Conservation (phyloP, 306 rosid genomes). For the Corylus heterophylla region DNA sequence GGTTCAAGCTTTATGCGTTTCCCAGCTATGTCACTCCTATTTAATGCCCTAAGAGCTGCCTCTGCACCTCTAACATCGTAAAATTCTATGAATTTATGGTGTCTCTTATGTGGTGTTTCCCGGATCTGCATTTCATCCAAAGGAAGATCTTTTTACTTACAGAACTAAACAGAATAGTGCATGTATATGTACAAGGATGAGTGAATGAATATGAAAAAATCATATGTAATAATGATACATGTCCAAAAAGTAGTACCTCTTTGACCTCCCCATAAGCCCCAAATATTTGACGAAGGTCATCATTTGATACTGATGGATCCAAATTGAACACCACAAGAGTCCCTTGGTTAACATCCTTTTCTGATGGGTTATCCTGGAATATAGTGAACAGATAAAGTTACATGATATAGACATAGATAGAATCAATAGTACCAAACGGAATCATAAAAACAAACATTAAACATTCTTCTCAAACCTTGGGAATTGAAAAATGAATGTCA, state of each 20-base stretch:
- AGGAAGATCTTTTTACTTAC: conserved; percentile 15
- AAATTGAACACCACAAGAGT: conserved; percentile 95
- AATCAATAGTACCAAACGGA: conserved; percentile 5
- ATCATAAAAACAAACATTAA: conserved; percentile 12
- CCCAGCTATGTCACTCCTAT: conserved; percentile 94
- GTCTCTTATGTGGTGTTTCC: conserved; percentile 96
- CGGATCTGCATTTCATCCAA: conserved; percentile 64
- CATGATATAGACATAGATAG: conserved; percentile 18
- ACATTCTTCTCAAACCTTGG: conserved; percentile 61
- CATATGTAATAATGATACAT: conserved; percentile 6
- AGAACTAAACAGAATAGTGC: conserved; percentile 7
- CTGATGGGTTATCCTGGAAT: conserved; percentile 90
- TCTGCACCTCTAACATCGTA: conserved; percentile 92
- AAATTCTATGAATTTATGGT: conserved; percentile 90
- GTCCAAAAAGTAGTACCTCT: conserved; percentile 56
- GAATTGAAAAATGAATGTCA: conserved; percentile 96
- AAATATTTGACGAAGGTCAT: conserved; percentile 87
- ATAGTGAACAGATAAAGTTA: conserved; percentile 21
- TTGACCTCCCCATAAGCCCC: conserved; percentile 95
- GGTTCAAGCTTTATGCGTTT: conserved; percentile 97
- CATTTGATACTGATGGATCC: conserved; percentile 91
- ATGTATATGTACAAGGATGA: conserved; percentile 11
- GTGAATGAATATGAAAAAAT: not conserved
- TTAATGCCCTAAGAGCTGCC: conserved; percentile 84
- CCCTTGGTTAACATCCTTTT: conserved; percentile 94